These are phyloP conservation scores for Chaetomium tenue DNA, from an alignment of 495 filamentous ascomycete species.

Conservation along the genomic window DNA sequence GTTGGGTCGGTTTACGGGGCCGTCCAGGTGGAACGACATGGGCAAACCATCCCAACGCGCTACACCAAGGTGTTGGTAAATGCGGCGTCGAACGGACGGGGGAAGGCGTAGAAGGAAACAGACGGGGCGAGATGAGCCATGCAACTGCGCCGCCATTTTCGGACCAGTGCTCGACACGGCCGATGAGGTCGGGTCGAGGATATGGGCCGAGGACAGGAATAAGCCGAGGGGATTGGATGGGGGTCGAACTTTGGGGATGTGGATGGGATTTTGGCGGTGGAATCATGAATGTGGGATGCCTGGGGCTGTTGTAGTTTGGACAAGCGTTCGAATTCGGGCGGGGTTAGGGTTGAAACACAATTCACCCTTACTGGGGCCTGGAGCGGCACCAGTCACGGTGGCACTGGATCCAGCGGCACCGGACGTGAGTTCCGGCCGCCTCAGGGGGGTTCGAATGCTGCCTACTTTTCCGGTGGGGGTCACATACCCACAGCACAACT, in stretches of 20 bases:
- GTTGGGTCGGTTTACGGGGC: background rate
- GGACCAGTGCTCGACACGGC: background rate
- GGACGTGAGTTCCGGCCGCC: no score
- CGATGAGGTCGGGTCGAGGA: background rate
- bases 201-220: background rate
- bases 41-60: slow-evolving; percentile 8
- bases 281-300: background rate
- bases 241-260: background rate
- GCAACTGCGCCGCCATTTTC: slow-evolving; percentile 1
- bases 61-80: slow-evolving; percentile 9
- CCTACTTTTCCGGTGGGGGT: no score
- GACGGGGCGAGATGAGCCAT: slow-evolving; percentile 1
- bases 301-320: background rate
- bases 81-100: slow-evolving; percentile 2
- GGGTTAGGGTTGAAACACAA: background rate
- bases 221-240: background rate
- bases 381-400: no score
- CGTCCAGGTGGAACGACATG: background rate
- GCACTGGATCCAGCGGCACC: no score
- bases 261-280: background rate
- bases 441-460: no score
- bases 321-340: background rate
- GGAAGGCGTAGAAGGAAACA: slow-evolving; percentile 1
- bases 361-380: no score
- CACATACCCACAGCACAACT: no score